These are phyloP conservation scores for Hygrophila difformis DNA, from an alignment of 257 asterid genomes.

Conservation along the genomic window DNA sequence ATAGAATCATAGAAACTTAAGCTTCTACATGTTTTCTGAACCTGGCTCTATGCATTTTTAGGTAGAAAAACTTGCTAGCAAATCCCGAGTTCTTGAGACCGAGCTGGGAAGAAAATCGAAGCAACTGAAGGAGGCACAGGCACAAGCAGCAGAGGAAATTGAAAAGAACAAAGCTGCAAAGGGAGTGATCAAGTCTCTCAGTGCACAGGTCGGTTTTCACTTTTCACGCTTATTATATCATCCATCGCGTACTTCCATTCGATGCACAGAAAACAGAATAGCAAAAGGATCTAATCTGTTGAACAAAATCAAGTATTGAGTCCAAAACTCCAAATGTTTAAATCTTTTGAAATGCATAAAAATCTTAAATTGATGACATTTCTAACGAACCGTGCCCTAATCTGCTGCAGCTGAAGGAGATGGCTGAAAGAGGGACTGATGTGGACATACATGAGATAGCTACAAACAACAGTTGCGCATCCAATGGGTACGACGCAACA, in stretches of 20 bases:
- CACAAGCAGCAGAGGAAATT: slow-evolving; percentile 58
- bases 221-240: too few species aligned
- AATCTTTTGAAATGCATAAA: not conserved
- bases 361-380: not conserved
- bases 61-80: slow-evolving; percentile 69
- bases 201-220: slow-evolving; percentile 53
- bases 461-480: slow-evolving; percentile 23
- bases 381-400: slow-evolving; percentile 8
- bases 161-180: slow-evolving; percentile 65
- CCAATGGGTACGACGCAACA: slow-evolving; percentile 32
- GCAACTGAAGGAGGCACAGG: slow-evolving; percentile 51
- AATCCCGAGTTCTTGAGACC: slow-evolving; percentile 57
- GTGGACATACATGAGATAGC: too few species aligned
- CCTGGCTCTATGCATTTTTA: slow-evolving; percentile 15
- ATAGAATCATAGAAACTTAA: not conserved
- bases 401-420: slow-evolving; percentile 57
- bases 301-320: too few species aligned
- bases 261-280: too few species aligned
- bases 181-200: slow-evolving; percentile 63
- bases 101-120: slow-evolving; percentile 53
- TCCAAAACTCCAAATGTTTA: too few species aligned
- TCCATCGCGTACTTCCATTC: too few species aligned
- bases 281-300: too few species aligned
- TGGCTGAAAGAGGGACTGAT: slow-evolving; percentile 36
- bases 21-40: not conserved